Evolutionary conservation across 768 basidiomycete genomes (phyloP).

Genomic region (Leccinum obscurum): DNA sequence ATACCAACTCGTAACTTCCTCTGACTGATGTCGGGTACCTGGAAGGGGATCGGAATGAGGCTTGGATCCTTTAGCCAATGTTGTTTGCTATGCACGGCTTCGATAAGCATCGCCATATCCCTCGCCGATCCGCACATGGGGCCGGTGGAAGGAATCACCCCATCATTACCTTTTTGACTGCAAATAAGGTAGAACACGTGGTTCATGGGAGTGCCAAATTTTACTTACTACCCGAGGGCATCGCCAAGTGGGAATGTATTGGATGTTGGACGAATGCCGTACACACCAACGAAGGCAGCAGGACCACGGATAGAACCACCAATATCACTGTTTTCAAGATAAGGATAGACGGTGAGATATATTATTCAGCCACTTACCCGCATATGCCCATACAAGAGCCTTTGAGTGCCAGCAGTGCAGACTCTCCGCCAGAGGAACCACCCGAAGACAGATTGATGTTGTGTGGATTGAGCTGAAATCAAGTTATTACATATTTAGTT

Average conservation of each 20-base stretch:
- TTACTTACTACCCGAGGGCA: slow-evolving; percentile 22
- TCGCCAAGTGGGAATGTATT: slow-evolving; percentile 28
- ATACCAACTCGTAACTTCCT: slow-evolving; percentile 33
- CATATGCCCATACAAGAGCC: slow-evolving; percentile 48
- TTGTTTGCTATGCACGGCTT: slow-evolving; percentile 27
- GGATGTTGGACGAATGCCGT: slow-evolving; percentile 41
- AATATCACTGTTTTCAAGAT: slow-evolving; percentile 21
- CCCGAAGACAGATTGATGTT: slow-evolving; percentile 45
- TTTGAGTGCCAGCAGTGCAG: slow-evolving; percentile 46
- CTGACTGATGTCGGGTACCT: slow-evolving; percentile 24
- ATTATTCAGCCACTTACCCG: slow-evolving; percentile 27
- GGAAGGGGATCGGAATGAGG: slow-evolving; percentile 31
- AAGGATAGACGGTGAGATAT: neutral
- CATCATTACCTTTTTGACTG: slow-evolving; percentile 30
- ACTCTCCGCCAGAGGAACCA: slow-evolving; percentile 56
- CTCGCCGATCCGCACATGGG: slow-evolving; percentile 32
- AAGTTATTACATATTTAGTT: neutral
- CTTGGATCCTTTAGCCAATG: slow-evolving; percentile 45
- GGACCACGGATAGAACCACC: slow-evolving; percentile 44
- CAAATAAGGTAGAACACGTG: slow-evolving; percentile 11
- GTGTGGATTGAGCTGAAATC: slow-evolving; percentile 43
- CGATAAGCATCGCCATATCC: slow-evolving; percentile 25
- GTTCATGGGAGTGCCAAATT: neutral
- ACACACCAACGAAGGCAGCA: slow-evolving; percentile 38
- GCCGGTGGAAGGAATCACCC: slow-evolving; percentile 10